phyloP scores from a whole-genome alignment of 2,329 filamentous ascomycete genomes.

The Coniochaeta sp. region DNA sequence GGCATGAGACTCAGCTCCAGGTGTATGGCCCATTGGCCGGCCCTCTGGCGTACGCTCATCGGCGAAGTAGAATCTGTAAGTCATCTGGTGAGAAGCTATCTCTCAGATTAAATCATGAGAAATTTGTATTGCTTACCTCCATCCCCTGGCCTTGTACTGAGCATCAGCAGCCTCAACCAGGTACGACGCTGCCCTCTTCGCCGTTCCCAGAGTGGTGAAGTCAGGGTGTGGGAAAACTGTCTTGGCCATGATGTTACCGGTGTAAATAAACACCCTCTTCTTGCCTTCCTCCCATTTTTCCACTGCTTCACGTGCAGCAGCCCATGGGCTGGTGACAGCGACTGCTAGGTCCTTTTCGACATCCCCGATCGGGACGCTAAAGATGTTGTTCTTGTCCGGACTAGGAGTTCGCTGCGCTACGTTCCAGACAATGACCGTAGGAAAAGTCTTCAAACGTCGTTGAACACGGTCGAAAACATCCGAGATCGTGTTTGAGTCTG shows the following conservation, averaged over 20 bases:
- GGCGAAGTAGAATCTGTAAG: constrained; percentile 9
- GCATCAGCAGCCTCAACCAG: constrained; percentile 7
- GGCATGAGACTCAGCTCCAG: constrained; percentile 3
- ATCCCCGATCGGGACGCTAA: constrained; percentile 3
- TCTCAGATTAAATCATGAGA: no score
- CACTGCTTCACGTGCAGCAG: constrained; percentile 6
- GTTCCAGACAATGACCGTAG: constrained; percentile 9
- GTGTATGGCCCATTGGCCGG: neutral
- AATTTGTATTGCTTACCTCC: constrained; percentile 9
- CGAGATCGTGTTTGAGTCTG: neutral
- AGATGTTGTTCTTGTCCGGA: constrained; percentile 6
- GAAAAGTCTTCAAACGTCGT: constrained; percentile 2
- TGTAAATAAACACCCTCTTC: constrained; percentile 8
- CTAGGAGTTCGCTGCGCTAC: constrained; percentile 3
- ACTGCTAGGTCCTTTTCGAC: constrained; percentile 4
- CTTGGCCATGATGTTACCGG: constrained; percentile 6
- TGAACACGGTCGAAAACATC: constrained; percentile 1
- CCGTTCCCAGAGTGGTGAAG: constrained; percentile 4
- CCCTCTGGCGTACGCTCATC: constrained; percentile 10
- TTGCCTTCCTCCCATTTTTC: constrained; percentile 6
- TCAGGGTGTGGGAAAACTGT: constrained; percentile 1
- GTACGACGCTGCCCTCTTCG: constrained; percentile 4
- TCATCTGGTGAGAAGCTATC: neutral
- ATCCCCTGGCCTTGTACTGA: constrained; percentile 6
- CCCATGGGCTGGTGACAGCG: constrained; percentile 7